Conservation (phyloP, 2,329 filamentous ascomycete species). For the Thielaviopsis euricoi region DNA sequence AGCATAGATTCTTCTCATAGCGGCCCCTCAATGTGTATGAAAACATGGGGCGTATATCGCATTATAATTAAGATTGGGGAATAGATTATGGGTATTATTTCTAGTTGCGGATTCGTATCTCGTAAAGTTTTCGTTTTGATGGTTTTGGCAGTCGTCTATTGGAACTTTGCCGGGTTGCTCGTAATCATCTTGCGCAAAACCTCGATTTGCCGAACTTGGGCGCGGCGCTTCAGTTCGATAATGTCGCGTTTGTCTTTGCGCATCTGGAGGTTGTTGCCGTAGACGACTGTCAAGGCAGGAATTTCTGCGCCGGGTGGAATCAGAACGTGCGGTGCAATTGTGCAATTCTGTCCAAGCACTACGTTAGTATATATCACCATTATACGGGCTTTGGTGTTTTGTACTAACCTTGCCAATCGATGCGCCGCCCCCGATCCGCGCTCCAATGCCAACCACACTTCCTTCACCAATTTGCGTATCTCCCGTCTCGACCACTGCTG, state of each 20-base stretch:
- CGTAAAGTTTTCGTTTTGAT: background rate
- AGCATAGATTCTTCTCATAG: background rate
- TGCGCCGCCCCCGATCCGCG: conserved; percentile 41
- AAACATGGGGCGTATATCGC: background rate
- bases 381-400: background rate
- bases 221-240: conserved; percentile 45
- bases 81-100: conserved; percentile 1
- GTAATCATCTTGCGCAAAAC: conserved; percentile 49
- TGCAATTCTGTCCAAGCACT: conserved; percentile 41
- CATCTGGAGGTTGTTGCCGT: conserved; percentile 39
- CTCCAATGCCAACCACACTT: conserved; percentile 41
- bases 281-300: conserved; percentile 53
- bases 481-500: conserved; percentile 42
- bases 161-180: conserved; percentile 39
- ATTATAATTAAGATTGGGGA: background rate
- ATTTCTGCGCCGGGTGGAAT: conserved; percentile 41
- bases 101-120: background rate
- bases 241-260: conserved; percentile 44
- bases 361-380: conserved; percentile 13
- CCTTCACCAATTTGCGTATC: conserved; percentile 46
- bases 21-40: background rate
- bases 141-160: background rate
- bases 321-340: conserved; percentile 47
- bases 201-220: conserved; percentile 51
- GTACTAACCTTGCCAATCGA: conserved; percentile 42